Conservation (phyloP, 371 early-diverging fungal species). For the Mortierella sp. region DNA sequence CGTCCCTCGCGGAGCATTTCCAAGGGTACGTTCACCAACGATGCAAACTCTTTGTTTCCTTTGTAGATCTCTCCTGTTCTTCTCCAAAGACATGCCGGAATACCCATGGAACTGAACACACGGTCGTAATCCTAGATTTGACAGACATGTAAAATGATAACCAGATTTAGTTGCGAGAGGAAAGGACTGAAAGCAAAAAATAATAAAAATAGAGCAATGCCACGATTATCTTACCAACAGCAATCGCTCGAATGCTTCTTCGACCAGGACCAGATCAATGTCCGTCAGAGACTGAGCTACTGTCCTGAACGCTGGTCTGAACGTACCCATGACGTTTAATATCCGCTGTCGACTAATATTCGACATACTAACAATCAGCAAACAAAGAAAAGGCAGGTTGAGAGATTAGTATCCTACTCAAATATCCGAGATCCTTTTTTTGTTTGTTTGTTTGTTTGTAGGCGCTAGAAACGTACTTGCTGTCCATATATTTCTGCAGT, state of each 20-base stretch:
- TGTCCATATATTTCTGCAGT: constrained; percentile 90
- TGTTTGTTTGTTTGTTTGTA: not conserved
- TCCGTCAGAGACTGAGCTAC: constrained; percentile 92
- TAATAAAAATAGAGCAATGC: not conserved
- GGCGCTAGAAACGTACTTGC: constrained; percentile 62
- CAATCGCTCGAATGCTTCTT: constrained; percentile 94
- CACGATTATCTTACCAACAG: constrained; percentile 69
- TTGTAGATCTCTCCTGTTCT: constrained; percentile 96
- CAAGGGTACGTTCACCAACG: constrained; percentile 83
- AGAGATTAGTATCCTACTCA: not conserved
- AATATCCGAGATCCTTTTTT: not conserved
- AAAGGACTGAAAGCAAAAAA: not conserved
- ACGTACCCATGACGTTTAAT: constrained; percentile 86
- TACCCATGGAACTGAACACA: constrained; percentile 93
- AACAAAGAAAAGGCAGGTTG: not conserved
- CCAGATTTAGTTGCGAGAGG: too few species aligned
- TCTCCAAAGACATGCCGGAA: constrained; percentile 94
- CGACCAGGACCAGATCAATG: constrained; percentile 90
- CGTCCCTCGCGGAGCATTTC: constrained; percentile 81
- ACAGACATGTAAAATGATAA: too few species aligned
- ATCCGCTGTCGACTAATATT: constrained; percentile 79
- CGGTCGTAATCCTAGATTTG: constrained; percentile 85
- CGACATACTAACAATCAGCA: constrained; percentile 67
- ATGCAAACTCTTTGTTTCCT: constrained; percentile 93
- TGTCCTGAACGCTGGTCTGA: constrained; percentile 85